A percentile compares a stretch with the other conserved stretches of the same genome.
These are phyloP conservation scores for Physocladia obscura DNA, from an alignment of 192 early-diverging fungal genomes.

Conservation along the genomic window DNA sequence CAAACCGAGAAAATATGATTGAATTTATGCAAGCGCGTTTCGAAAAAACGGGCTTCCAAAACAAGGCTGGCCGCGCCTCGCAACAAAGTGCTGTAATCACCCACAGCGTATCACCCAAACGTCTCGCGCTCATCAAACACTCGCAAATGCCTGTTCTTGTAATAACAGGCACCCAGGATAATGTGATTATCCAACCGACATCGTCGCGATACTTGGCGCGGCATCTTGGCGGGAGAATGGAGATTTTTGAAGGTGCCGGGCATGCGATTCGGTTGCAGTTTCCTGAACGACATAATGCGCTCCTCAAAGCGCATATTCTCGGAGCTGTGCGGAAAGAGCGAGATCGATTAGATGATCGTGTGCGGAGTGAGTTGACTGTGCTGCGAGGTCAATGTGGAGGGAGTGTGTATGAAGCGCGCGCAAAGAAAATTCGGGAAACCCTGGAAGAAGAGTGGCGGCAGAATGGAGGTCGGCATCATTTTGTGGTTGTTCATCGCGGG, in stretches of 20 bases:
- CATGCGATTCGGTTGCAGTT: constrained; percentile 36
- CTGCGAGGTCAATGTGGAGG: constrained; percentile 10
- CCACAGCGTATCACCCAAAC: constrained; percentile 32
- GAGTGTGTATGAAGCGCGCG: not conserved
- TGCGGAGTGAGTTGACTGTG: not conserved
- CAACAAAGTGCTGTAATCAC: constrained; percentile 35
- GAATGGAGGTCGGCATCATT: constrained; percentile 22
- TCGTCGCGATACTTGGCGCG: constrained; percentile 38
- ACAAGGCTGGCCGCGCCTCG: constrained; percentile 25
- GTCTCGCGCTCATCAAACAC: constrained; percentile 31
- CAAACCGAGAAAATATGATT: constrained; percentile 38
- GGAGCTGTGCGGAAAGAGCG: constrained; percentile 15
- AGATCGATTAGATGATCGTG: not conserved
- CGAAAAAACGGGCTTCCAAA: constrained; percentile 27
- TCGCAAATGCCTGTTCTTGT: constrained; percentile 38
- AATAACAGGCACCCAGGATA: constrained; percentile 41
- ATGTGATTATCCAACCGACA: constrained; percentile 41
- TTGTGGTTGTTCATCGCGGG: not conserved
- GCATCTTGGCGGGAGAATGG: constrained; percentile 26
- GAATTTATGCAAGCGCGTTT: constrained; percentile 25
- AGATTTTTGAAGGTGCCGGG: constrained; percentile 39
- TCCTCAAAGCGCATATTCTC: constrained; percentile 27
- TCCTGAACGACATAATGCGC: constrained; percentile 27
- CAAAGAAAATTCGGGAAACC: not conserved
- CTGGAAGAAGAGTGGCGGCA: constrained; percentile 19